Conservation (phyloP, 164 flowering plant species). For the Litsea cubeba region DNA sequence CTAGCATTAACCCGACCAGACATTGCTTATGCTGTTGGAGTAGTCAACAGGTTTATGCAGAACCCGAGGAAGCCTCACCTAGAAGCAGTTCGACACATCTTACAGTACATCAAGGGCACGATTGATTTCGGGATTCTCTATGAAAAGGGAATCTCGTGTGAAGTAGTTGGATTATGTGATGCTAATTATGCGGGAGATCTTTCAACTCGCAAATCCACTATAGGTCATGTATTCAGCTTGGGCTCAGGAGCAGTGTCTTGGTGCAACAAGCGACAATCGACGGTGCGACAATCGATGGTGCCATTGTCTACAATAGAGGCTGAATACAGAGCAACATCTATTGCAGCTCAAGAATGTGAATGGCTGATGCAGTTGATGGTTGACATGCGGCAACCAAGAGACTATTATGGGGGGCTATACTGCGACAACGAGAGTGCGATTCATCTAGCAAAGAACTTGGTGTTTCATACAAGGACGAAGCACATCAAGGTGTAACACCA, state of each 20-base stretch:
- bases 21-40: slow-evolving; percentile 2
- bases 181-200: slow-evolving; percentile 13
- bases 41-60: slow-evolving; percentile 1
- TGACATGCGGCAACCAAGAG: background rate
- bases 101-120: background rate
- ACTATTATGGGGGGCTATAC: slow-evolving; percentile 2
- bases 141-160: background rate
- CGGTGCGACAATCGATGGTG: no score
- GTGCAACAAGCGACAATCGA: slow-evolving; percentile 16
- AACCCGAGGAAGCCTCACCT: slow-evolving; percentile 9
- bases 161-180: slow-evolving; percentile 8
- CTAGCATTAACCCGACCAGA: slow-evolving; percentile 7
- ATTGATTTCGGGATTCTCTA: slow-evolving; percentile 3
- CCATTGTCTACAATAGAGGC: slow-evolving; percentile 9
- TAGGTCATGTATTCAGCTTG: slow-evolving; percentile 8
- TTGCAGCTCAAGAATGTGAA: slow-evolving; percentile 9
- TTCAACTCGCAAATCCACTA: slow-evolving; percentile 6
- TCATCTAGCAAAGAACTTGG: background rate
- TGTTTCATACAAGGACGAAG: slow-evolving; percentile 15
- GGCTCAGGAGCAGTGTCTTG: slow-evolving; percentile 7
- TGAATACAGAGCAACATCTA: slow-evolving; percentile 6
- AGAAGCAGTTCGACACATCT: background rate
- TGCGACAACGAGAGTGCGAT: background rate
- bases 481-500: slow-evolving; percentile 12
- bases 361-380: slow-evolving; percentile 9